phyloP scores from a whole-genome alignment of 2,329 filamentous ascomycete species.

The Exophiala aquamarina region DNA sequence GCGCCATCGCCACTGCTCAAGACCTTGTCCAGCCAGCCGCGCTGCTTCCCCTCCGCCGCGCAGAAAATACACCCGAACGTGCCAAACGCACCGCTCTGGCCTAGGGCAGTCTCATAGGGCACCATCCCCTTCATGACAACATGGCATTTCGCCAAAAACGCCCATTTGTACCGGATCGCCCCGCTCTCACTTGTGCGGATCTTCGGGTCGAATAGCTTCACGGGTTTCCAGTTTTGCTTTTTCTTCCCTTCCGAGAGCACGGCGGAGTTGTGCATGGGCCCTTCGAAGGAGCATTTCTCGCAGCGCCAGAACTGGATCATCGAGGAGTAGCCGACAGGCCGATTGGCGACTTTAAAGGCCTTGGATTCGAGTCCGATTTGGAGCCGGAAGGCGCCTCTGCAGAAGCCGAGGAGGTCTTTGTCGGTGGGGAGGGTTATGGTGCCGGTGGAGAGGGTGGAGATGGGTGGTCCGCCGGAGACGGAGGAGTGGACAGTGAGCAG shows the following conservation, averaged over 20 bases:
- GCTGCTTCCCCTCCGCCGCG: slow-evolving; percentile 37
- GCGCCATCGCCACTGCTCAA: background rate
- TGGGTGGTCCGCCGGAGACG: slow-evolving; percentile 1
- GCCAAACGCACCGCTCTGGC: slow-evolving; percentile 23
- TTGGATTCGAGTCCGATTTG: slow-evolving; percentile 26
- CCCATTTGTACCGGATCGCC: slow-evolving; percentile 47
- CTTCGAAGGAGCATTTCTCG: slow-evolving; percentile 45
- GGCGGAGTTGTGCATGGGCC: slow-evolving; percentile 30
- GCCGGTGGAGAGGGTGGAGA: background rate
- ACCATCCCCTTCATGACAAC: slow-evolving; percentile 33
- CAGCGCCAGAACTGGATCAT: slow-evolving; percentile 37
- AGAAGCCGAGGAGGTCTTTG: slow-evolving; percentile 41
- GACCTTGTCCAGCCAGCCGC: slow-evolving; percentile 15
- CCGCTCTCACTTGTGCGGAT: slow-evolving; percentile 22
- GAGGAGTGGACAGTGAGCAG: slow-evolving; percentile 3
- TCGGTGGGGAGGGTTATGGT: slow-evolving; percentile 33
- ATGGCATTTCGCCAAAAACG: slow-evolving; percentile 50
- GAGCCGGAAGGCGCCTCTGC: slow-evolving; percentile 31
- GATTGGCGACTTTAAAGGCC: slow-evolving; percentile 20
- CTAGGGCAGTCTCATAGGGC: slow-evolving; percentile 24
- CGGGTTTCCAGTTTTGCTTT: slow-evolving; percentile 17
- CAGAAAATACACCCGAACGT: slow-evolving; percentile 50
- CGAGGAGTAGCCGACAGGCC: slow-evolving; percentile 21
- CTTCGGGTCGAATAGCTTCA: slow-evolving; percentile 32
- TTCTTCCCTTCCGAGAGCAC: slow-evolving; percentile 20